phyloP scores from a whole-genome alignment of 176 grass and related monocot species.

The Triticum turgidum region DNA sequence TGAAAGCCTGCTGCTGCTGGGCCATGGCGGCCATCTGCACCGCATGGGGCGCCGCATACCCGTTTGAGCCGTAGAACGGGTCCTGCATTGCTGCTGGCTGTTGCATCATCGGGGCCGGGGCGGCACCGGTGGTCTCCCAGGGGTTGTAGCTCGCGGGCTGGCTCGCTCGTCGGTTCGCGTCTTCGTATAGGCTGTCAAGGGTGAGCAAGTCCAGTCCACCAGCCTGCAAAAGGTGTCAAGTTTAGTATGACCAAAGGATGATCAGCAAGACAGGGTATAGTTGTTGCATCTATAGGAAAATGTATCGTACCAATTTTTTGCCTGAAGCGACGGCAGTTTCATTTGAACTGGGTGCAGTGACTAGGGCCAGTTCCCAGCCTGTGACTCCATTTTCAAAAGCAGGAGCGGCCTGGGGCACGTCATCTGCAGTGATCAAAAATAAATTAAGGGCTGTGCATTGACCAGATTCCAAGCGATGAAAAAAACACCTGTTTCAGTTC shows the following conservation, averaged over 20 bases:
- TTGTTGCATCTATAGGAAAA: neutral
- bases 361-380: constrained; percentile 96
- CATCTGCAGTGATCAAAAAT: constrained; percentile 51
- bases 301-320: constrained; percentile 80
- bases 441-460: neutral
- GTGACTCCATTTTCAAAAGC: constrained; percentile 67
- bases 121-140: constrained; percentile 52
- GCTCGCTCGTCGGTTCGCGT: constrained; percentile 77
- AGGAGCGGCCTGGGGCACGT: constrained; percentile 50
- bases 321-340: constrained; percentile 61
- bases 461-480: neutral
- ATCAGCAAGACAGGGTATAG: neutral
- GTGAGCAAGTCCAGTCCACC: constrained; percentile 89
- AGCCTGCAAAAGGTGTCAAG: constrained; percentile 41
- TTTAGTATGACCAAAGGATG: neutral
- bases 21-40: constrained; percentile 87
- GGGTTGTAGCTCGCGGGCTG: constrained; percentile 91
- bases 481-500: neutral
- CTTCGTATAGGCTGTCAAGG: constrained; percentile 85
- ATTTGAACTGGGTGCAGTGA: constrained; percentile 80
- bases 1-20: constrained; percentile 93
- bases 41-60: constrained; percentile 53
- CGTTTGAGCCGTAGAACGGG: constrained; percentile 76
- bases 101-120: constrained; percentile 39
- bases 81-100: constrained; percentile 48